A percentile compares a stretch with the other conserved stretches of the same genome.
Conservation (phyloP, 495 filamentous ascomycete species). For the Penicillium daleae region DNA sequence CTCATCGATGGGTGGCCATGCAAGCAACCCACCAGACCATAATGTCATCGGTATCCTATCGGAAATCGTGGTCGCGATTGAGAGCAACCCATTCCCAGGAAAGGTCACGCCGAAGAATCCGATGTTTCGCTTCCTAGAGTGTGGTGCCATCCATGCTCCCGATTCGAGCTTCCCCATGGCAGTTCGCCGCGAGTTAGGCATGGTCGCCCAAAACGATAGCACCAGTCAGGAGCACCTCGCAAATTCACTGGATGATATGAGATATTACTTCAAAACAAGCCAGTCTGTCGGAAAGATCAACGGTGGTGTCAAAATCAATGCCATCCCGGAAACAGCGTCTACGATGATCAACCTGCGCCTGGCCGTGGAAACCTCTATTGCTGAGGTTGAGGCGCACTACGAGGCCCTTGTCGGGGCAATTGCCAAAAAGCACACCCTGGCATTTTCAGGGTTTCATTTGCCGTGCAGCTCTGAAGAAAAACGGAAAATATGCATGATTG, state of each 20-base stretch:
- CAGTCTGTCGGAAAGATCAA: constrained; percentile 54
- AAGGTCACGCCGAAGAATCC: constrained; percentile 21
- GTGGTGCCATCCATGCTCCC: constrained; percentile 18
- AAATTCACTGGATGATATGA: constrained; percentile 12
- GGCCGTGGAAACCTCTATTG: constrained; percentile 42
- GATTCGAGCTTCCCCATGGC: constrained; percentile 13
- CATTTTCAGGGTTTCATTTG: constrained; percentile 51
- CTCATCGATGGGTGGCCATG: constrained; percentile 60
- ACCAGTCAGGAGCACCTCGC: constrained; percentile 10
- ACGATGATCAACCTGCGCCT: constrained; percentile 60
- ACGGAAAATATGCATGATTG: constrained; percentile 33
- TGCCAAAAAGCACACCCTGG: constrained; percentile 55
- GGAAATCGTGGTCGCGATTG: constrained; percentile 59
- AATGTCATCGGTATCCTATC: constrained; percentile 63
- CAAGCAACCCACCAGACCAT: constrained; percentile 58
- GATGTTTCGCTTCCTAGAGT: constrained; percentile 20
- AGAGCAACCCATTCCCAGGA: constrained; percentile 50
- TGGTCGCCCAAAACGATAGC: constrained; percentile 1
- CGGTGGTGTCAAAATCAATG: constrained; percentile 63
- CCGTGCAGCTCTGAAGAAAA: constrained; percentile 32
- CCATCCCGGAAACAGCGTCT: constrained; percentile 58
- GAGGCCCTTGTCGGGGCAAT: constrained; percentile 47
- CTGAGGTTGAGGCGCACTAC: constrained; percentile 41
- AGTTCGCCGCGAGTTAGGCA: constrained; percentile 10
- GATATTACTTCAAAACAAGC: constrained; percentile 19